A percentile compares a stretch with the other conserved stretches of the same genome.
phyloP scores from a whole-genome alignment of 208 protist genomes.

The Crithidia fasciculata region DNA sequence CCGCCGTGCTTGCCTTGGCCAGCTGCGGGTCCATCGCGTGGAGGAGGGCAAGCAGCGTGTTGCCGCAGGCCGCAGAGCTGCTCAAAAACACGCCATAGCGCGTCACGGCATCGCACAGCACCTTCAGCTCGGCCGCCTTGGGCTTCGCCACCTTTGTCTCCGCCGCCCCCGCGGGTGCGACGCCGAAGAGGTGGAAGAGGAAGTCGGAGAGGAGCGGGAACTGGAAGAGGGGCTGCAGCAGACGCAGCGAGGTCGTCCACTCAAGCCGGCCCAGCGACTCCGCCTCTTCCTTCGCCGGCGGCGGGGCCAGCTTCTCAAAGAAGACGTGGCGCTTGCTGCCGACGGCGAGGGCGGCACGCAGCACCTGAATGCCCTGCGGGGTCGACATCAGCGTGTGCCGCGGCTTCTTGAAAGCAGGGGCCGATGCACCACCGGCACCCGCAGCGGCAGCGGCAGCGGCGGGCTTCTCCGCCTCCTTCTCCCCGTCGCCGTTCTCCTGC shows the following conservation, averaged over 20 bases:
- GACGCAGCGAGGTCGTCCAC: constrained; percentile 28
- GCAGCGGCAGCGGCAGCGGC: not conserved
- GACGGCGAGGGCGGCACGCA: constrained; percentile 47
- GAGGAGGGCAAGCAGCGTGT: constrained; percentile 59
- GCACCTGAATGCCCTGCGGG: constrained; percentile 55
- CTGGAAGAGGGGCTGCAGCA: constrained; percentile 65
- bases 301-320: constrained; percentile 51
- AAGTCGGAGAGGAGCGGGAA: constrained; percentile 55
- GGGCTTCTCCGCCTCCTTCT: constrained; percentile 1
- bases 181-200: constrained; percentile 69
- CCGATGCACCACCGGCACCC: not conserved
- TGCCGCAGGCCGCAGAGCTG: constrained; percentile 58
- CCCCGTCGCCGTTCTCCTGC: constrained; percentile 20
- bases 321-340: constrained; percentile 55
- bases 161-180: constrained; percentile 24
- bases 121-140: constrained; percentile 58
- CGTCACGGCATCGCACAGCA: constrained; percentile 62
- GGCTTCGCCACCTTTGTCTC: constrained; percentile 24
- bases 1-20: constrained; percentile 19
- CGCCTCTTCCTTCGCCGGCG: constrained; percentile 20
- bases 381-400: constrained; percentile 36
- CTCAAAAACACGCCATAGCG: constrained; percentile 56
- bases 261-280: constrained; percentile 32
- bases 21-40: constrained; percentile 57
- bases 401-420: constrained; percentile 11